These are phyloP conservation scores for Linderniella brevidens DNA, from an alignment of 257 asterid species.

Conservation along the genomic window DNA sequence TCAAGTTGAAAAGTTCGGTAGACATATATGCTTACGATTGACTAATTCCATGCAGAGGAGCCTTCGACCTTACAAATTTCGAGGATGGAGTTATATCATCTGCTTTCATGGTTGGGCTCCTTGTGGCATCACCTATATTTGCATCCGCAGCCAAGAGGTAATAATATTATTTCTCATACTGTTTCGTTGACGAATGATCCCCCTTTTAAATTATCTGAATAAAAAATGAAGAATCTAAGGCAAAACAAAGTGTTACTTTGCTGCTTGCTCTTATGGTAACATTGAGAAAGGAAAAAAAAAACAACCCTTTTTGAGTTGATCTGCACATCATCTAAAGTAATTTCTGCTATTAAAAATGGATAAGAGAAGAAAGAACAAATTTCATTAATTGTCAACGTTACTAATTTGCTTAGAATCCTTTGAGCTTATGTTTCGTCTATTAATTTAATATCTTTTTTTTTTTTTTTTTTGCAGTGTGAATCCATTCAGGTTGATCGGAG, in stretches of 20 bases:
- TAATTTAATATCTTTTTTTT: background rate
- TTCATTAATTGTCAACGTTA: no score
- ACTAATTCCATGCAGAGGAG: constrained; percentile 43
- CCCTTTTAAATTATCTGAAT: background rate
- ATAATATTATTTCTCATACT: background rate
- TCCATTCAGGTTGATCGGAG: constrained; percentile 94
- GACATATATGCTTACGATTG: background rate
- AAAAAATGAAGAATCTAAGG: no score
- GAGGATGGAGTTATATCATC: constrained; percentile 97
- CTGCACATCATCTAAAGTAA: no score
- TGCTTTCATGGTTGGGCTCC: constrained; percentile 99
- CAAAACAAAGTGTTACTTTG: no score
- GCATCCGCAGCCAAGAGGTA: constrained; percentile 87
- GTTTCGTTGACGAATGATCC: background rate
- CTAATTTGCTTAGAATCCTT: background rate
- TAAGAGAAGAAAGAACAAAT: no score
- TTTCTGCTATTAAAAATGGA: no score
- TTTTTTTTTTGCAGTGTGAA: constrained; percentile 53
- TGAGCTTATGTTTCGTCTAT: background rate
- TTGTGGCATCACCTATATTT: constrained; percentile 90
- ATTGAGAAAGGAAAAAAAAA: no score
- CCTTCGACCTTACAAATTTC: constrained; percentile 64
- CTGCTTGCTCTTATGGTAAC: no score
- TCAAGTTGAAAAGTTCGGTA: background rate
- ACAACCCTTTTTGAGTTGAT: no score